phyloP scores from a whole-genome alignment of 345 rosid genomes.

The Corchorus olitorius region DNA sequence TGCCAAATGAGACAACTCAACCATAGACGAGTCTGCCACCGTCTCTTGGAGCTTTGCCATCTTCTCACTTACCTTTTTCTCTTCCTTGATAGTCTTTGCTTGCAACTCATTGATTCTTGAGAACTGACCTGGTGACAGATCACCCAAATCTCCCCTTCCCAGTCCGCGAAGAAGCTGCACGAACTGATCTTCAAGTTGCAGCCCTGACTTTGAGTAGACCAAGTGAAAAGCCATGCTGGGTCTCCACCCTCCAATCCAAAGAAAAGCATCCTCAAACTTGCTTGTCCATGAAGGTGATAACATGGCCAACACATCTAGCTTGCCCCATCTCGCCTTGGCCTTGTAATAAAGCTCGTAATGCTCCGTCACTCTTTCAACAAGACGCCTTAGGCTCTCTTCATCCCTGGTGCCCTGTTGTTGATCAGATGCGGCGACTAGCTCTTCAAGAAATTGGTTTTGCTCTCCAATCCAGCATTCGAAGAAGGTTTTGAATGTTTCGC shows the following conservation, averaged over 20 bases:
- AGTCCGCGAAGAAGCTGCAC: conserved; percentile 36
- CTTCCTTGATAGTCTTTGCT: conserved; percentile 28
- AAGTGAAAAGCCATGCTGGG: conserved; percentile 55
- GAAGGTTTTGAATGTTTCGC: conserved; percentile 38
- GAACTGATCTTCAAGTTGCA: conserved; percentile 40
- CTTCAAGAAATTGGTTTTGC: conserved; percentile 39
- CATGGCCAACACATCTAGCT: conserved; percentile 35
- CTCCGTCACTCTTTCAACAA: conserved; percentile 29
- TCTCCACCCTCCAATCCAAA: conserved; percentile 63
- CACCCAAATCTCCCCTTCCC: conserved; percentile 39
- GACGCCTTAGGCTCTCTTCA: conserved; percentile 7
- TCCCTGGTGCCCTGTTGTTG: not conserved
- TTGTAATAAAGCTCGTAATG: conserved; percentile 52
- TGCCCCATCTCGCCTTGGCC: conserved; percentile 37
- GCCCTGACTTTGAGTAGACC: conserved; percentile 51
- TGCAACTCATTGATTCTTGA: conserved; percentile 39
- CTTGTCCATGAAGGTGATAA: conserved; percentile 51
- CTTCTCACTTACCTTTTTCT: conserved; percentile 41
- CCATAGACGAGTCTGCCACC: conserved; percentile 47
- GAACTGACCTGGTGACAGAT: conserved; percentile 39
- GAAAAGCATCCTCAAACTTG: conserved; percentile 46
- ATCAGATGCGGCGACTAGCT: conserved; percentile 35
- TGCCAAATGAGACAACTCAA: conserved; percentile 40
- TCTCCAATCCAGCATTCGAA: conserved; percentile 46
- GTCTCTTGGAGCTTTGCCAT: conserved; percentile 47